phyloP scores from a whole-genome alignment of 2,329 filamentous ascomycete species.

The Fusarium siculi region DNA sequence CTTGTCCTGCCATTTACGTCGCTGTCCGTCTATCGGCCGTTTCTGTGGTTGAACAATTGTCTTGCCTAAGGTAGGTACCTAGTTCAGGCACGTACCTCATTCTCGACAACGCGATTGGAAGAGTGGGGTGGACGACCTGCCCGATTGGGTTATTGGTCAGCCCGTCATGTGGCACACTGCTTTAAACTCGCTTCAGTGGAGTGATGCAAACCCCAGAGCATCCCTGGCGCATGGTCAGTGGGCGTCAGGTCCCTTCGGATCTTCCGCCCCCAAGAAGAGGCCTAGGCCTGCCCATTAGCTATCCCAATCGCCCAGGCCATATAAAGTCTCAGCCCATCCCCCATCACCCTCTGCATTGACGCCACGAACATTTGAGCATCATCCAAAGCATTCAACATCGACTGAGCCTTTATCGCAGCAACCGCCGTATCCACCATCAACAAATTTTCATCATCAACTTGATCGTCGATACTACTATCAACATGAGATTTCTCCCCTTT shows the following conservation, averaged over 20 bases:
- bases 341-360: constrained; percentile 23
- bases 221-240: constrained; percentile 1
- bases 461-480: constrained; percentile 37
- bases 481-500: constrained; percentile 71
- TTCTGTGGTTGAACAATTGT: constrained; percentile 19
- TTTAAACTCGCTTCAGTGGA: constrained; percentile 25
- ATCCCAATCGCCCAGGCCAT: constrained; percentile 9
- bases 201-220: constrained; percentile 18
- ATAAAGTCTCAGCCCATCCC: constrained; percentile 27
- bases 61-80: background rate
- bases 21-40: background rate
- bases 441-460: background rate
- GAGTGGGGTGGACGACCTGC: constrained; percentile 18
- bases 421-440: background rate
- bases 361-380: constrained; percentile 11
- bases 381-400: background rate
- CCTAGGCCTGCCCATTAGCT: background rate
- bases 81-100: constrained; percentile 15
- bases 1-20: constrained; percentile 19
- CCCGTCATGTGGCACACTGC: constrained; percentile 21
- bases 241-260: constrained; percentile 16
- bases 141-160: constrained; percentile 18
- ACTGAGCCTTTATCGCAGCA: constrained; percentile 3
- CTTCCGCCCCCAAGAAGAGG: constrained; percentile 15
- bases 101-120: constrained; percentile 25